A percentile compares a stretch with the other conserved stretches of the same genome.
These are phyloP conservation scores for Prunus armeniaca DNA, from an alignment of 306 rosid genomes.

Conservation along the genomic window DNA sequence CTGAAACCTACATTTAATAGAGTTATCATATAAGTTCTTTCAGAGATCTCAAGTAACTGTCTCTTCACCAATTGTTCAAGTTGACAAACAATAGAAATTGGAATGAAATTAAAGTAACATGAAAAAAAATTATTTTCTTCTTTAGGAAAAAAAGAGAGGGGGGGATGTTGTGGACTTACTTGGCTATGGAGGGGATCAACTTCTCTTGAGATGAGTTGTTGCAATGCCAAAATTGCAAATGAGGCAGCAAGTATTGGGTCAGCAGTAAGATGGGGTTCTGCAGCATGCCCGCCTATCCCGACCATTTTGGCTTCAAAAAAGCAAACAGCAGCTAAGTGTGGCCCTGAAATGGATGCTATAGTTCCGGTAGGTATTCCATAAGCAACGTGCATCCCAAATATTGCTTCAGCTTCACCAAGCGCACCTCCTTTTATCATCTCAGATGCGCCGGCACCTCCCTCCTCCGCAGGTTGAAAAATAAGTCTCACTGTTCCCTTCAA, in stretches of 20 bases:
- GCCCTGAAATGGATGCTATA: constrained; percentile 50
- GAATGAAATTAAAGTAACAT: background rate
- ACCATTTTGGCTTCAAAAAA: constrained; percentile 49
- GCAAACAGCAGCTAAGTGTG: constrained; percentile 55
- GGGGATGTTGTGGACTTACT: constrained; percentile 19
- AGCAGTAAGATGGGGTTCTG: constrained; percentile 38
- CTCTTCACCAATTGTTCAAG: background rate
- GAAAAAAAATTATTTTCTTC: background rate
- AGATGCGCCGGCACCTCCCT: constrained; percentile 58
- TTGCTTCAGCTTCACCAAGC: constrained; percentile 59
- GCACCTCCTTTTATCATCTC: constrained; percentile 61
- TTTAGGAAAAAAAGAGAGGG: background rate
- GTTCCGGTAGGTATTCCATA: constrained; percentile 40
- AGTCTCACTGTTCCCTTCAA: constrained; percentile 76
- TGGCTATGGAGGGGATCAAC: constrained; percentile 58
- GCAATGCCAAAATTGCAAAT: constrained; percentile 60
- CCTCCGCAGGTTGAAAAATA: constrained; percentile 81
- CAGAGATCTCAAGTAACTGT: background rate
- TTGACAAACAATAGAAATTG: background rate
- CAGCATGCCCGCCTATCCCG: constrained; percentile 69
- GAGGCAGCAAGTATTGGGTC: constrained; percentile 73
- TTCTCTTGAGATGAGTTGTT: constrained; percentile 74
- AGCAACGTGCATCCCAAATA: constrained; percentile 53
- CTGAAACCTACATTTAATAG: background rate
- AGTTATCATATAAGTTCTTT: background rate